phyloP scores from a whole-genome alignment of 208 protist species.

The Leishmania major region DNA sequence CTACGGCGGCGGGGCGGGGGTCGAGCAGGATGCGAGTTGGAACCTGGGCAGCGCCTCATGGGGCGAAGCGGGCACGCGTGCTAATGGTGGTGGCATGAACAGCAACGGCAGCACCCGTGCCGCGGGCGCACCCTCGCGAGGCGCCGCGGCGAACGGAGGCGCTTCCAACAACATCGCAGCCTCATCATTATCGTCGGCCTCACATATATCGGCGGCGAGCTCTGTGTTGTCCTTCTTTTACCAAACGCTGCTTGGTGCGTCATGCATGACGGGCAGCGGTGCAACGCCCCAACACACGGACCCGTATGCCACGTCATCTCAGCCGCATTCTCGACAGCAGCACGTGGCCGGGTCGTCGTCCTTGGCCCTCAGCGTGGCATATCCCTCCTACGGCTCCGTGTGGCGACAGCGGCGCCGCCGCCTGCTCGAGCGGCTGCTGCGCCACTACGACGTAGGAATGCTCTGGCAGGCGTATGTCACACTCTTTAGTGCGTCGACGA shows the following conservation, averaged over 20 bases:
- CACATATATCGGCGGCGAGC: not conserved
- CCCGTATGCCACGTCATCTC: not conserved
- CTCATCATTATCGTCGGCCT: not conserved
- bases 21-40: not conserved
- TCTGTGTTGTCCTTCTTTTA: conserved; percentile 14
- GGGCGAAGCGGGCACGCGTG: not conserved
- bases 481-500: conserved; percentile 23
- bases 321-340: not conserved
- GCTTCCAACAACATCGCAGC: not conserved
- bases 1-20: not conserved
- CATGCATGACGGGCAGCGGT: conserved; percentile 3
- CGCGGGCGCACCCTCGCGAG: not conserved
- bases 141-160: not conserved
- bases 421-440: conserved; percentile 26
- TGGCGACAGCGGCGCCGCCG: conserved; percentile 29
- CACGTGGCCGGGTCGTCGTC: not conserved
- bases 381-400: not conserved
- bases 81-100: not conserved
- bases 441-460: conserved; percentile 30
- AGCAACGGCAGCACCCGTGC: not conserved
- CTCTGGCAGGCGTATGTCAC: conserved; percentile 38
- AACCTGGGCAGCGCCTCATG: not conserved
- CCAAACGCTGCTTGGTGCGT: conserved; percentile 15
- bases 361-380: not conserved
- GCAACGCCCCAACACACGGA: not conserved